A percentile compares a stretch with the other conserved stretches of the same genome.
phyloP scores from a whole-genome alignment of 1,284 basidiomycete genomes.

The Malassezia pachydermatis region DNA sequence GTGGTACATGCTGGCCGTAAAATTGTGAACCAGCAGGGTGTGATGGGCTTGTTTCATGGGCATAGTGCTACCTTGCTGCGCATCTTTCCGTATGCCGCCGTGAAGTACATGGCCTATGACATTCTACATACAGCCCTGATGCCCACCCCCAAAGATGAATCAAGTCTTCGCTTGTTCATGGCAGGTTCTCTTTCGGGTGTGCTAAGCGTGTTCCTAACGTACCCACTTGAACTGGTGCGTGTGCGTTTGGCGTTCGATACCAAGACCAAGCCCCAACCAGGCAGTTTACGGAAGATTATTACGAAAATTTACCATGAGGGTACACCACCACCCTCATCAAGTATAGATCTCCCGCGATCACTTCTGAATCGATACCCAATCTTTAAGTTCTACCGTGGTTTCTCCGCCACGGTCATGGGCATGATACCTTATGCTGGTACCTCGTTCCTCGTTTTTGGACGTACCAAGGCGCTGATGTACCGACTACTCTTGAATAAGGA shows the following conservation, averaged over 20 bases:
- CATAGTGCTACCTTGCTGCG: constrained; percentile 73
- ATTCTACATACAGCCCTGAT: constrained; percentile 69
- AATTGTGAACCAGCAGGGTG: constrained; percentile 66
- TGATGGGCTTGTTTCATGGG: constrained; percentile 79
- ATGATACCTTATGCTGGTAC: constrained; percentile 97
- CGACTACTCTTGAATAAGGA: constrained; percentile 26
- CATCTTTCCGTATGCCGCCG: constrained; percentile 86
- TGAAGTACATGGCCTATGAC: constrained; percentile 98
- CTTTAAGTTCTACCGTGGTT: constrained; percentile 90
- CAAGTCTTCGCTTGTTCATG: constrained; percentile 69
- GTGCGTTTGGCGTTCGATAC: constrained; percentile 91
- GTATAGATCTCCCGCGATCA: too few species aligned
- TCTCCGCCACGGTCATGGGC: constrained; percentile 51
- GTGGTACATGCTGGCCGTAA: constrained; percentile 68
- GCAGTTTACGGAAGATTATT: constrained; percentile 31
- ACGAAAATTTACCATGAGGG: constrained; percentile 42
- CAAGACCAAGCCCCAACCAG: constrained; percentile 48
- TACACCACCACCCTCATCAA: constrained; percentile 3
- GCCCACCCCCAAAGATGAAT: constrained; percentile 69
- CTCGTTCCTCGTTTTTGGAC: constrained; percentile 62
- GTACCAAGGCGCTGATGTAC: constrained; percentile 38
- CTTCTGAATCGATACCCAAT: constrained; percentile 33
- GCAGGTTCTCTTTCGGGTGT: constrained; percentile 82
- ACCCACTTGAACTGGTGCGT: constrained; percentile 86
- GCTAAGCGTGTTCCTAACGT: constrained; percentile 78